Evolutionary conservation across 2,329 filamentous ascomycete genomes (phyloP).

Genomic region (Fusarium neocosmosporiellum): DNA sequence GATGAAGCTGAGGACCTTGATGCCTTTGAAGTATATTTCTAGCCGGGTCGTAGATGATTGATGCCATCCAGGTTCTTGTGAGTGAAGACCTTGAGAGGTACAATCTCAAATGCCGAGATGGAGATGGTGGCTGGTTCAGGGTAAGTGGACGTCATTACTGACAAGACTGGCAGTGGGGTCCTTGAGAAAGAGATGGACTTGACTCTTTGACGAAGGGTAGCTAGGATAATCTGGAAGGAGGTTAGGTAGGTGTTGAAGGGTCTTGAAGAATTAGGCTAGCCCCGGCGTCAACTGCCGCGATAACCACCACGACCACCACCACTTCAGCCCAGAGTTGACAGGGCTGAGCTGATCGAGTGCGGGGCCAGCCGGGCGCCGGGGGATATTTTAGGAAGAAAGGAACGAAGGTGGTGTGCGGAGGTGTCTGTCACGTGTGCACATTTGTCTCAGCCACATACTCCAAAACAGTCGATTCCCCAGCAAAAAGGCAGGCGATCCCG

Average conservation of each 20-base stretch:
- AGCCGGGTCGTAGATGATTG: background rate
- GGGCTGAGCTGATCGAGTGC: background rate
- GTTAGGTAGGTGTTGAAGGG: background rate
- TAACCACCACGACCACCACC: too few relatives aligned
- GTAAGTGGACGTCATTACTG: background rate
- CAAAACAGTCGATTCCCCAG: background rate
- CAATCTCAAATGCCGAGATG: background rate
- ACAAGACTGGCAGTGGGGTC: background rate
- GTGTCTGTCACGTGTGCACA: background rate
- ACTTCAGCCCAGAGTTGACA: background rate
- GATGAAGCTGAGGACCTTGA: background rate
- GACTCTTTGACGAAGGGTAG: background rate
- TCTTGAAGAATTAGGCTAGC: background rate
- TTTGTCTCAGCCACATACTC: background rate
- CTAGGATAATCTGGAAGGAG: background rate
- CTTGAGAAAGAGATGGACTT: background rate
- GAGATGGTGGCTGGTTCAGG: background rate
- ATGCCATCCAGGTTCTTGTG: background rate
- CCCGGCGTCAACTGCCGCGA: background rate
- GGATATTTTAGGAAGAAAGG: background rate
- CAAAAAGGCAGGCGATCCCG: slow-evolving; percentile 3
- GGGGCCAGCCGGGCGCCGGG: background rate
- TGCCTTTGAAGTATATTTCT: background rate
- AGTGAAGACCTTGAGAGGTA: background rate
- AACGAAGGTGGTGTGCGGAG: background rate